Base-by-base conservation (phyloP, 2,329 filamentous ascomycete genomes). In the Reticulascus tulasneorum region DNA sequence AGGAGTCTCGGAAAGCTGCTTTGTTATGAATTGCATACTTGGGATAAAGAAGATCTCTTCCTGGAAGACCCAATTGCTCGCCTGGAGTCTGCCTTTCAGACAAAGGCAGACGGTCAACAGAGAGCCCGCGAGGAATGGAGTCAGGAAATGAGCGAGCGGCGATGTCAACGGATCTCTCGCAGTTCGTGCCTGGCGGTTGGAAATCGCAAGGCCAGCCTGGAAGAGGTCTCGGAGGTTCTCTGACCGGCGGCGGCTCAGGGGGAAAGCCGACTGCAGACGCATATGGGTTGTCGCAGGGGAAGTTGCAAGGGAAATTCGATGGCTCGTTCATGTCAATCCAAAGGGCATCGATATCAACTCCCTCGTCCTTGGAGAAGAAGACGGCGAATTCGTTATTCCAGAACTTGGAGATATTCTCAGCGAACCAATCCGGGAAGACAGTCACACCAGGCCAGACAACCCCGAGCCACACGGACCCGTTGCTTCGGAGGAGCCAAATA, bases 361-460 rank as follows among this genome's bases (percentile, higher is more conserved):
- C 86, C 3, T 62, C 69, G 0, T 78, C 65, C 0, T 73, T 59
- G 41, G 71, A 58, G 61, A 90, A 89, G 63, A 86, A 86, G 2
- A 52, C 56, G 0, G 53, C 57, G 47, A 91, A 82, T 52, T 90
- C 75, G 5, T 69, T 67, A 45, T 78, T 79, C 86, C 86, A 91
- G 58, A 79, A 93, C 2, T 61, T 51, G 30, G 79, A 71, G 2
- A 78, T 75, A 33, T 77, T 77, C 7, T 73, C 69, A 13, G 79
- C 64, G 52, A 89, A 88, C 85, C 85, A 91, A 55, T 91, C 86
- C 0, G 83, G 83, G 59, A 81, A 88, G 9, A 75, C 82, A 0
- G 81, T 75, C 11, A 79, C 72, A 29, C 86, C 86, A 6, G 86
- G 82, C 86, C 86, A 91, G 16, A 90, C 85, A 12, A 87, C 82